These are phyloP conservation scores for Grammothele lineata DNA, from an alignment of 768 basidiomycete genomes.

Conservation along the genomic window DNA sequence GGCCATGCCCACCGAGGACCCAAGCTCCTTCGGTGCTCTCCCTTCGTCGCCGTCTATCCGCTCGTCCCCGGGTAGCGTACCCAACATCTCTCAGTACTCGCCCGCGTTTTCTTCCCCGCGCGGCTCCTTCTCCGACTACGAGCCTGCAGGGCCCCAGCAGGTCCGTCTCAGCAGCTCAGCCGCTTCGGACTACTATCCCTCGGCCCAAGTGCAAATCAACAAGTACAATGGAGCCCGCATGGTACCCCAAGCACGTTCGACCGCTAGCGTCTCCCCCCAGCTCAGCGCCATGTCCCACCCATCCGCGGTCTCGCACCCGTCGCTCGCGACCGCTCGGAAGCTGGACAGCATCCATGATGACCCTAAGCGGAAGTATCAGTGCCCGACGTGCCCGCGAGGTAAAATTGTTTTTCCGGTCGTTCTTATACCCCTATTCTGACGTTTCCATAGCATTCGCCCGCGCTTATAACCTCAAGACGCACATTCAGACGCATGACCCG, in stretches of 20 bases:
- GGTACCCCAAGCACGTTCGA: constrained; percentile 46
- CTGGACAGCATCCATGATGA: constrained; percentile 51
- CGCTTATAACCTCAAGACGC: constrained; percentile 93
- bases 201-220: constrained; percentile 20
- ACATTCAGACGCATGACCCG: constrained; percentile 93
- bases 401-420: constrained; percentile 12
- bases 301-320: constrained; percentile 31
- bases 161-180: constrained; percentile 43
- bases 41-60: constrained; percentile 37
- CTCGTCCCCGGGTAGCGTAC: constrained; percentile 50
- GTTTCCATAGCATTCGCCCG: constrained; percentile 72
- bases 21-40: constrained; percentile 47
- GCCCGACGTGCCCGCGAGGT: constrained; percentile 73
- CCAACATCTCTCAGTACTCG: constrained; percentile 23
- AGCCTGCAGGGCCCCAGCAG: constrained; percentile 42
- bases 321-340: constrained; percentile 16
- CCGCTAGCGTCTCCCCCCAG: constrained; percentile 49
- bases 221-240: constrained; percentile 21
- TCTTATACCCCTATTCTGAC: constrained; percentile 1
- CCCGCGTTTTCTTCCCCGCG: constrained; percentile 30
- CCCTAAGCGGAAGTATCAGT: constrained; percentile 76
- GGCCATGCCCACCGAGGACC: constrained; percentile 38
- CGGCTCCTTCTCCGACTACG: constrained; percentile 67
- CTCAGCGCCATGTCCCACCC: constrained; percentile 36
- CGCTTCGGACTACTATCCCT: constrained; percentile 43